Evolutionary conservation across 768 basidiomycete genomes (phyloP), one percentile per base, ranked within the genome.

Genomic region (Amanita subjunquillea): DNA sequence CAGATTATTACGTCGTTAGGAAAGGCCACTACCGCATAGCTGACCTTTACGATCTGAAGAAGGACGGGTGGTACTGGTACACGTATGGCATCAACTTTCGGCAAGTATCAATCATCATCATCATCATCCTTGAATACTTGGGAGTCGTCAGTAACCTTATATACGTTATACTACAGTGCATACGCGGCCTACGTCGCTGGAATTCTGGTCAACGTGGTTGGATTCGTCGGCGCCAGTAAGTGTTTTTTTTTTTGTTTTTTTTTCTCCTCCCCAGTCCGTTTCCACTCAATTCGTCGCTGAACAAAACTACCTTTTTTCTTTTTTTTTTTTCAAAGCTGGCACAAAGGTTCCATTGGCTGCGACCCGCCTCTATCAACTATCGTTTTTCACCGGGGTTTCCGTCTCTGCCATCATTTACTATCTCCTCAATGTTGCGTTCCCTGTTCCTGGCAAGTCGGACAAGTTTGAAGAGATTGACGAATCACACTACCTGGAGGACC

Each of bases 341-440:
- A 72, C 70, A 36, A 65, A 60, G 0, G 87, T 90, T 1, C 80
- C 85, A 3, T 60, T 83, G 22, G 78, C 76, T 3, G 87, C 87
- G 1, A 86, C 80, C 17, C 74, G 79, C 53, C 77, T 87, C 57
- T 88, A 85, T 65, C 69, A 83, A 50, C 75, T 90, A 71, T 81
- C 85, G 8, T 92, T 90, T 75, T 86, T 91, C 68, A 85, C 84
- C n/a, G 89, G 89, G 25, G 85, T 89, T 57, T 79, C 78, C 32
- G 75, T 83, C 39, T 85, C 87, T 2, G 70, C 77, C 6, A 46
- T 85, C 54, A 62, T 85, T 41, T 92, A 91, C 65, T 77, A 70
- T 60, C 23, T 65, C 40, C 72, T 84, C 46, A 85, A 82, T 66
- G 58, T 66, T 51, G 20, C 74, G 17, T 87, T 76, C 66, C 86